Base-by-base conservation (phyloP, 2,329 filamentous ascomycete genomes). In the Epichloe aotearoae region DNA sequence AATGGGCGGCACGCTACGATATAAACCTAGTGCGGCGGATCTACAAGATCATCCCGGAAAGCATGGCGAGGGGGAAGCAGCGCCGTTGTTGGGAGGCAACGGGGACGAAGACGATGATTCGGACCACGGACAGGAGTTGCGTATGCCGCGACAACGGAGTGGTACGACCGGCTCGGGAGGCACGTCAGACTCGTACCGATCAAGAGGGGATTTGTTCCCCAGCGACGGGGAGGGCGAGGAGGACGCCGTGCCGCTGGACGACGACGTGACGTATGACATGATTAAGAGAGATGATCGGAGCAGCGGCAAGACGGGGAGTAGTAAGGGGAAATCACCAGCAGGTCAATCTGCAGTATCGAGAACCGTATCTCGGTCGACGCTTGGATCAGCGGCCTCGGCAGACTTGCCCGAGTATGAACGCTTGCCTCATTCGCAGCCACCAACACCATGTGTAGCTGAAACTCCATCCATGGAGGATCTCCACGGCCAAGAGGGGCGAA, bases 11-110 rank as follows among this genome's bases (percentile, higher is more conserved):
- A 87, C 84, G 3, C 66, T 95, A 58, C 79, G 87, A 62, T 97
- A 97, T 65, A 88, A 88, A 64, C 91, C 91, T 34, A 94, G 87
- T 51, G 89, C 88, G 33, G 90, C 91, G 46, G 88, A 95, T 68
- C 66, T 97, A 55, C 88, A 90, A 60, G 91, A 96, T 53, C 84
- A 95, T 58, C 88, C 89, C 2, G 81, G 83, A 19, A 66, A 63
- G 53, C 67, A 70, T 43, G 65, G 64, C 3, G 69, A 65, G 49
- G 70, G 72, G 46, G 86, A 94, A 59, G 75, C 76, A 36, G 80
- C 87, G 56, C 87, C 88, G 7, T 66, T 95, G 47, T 74, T 95
- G 49, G 50, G 39, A 12, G 57, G 59, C 10, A 57, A 61, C 23
- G 58, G 62, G 26, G 62, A 60, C 11, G 49, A 42, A 11, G 43